Conservation (phyloP, 768 basidiomycete species). For the Boletus reticulatus region DNA sequence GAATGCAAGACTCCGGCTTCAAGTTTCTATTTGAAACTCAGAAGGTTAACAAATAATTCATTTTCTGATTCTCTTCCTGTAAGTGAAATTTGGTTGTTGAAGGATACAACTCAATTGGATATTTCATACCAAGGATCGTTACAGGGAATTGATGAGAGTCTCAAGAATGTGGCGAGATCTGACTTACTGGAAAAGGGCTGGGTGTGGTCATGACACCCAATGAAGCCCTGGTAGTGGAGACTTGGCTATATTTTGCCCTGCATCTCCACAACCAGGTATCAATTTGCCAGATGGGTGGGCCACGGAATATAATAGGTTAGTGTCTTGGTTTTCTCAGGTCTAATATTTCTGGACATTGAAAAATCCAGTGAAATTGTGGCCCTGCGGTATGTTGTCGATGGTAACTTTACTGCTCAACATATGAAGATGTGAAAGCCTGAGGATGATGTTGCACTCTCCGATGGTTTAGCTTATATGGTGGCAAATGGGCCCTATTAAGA, state of each 20-base stretch:
- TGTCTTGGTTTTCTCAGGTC: too few relatives aligned
- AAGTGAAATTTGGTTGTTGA: neutral
- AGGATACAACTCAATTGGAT: neutral
- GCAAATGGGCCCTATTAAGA: neutral
- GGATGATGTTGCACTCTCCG: neutral
- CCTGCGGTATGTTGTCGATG: neutral
- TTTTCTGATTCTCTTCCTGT: neutral
- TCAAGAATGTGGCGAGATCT: neutral
- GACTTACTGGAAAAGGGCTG: neutral
- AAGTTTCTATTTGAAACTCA: neutral
- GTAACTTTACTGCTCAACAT: neutral
- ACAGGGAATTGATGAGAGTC: neutral
- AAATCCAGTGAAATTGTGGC: neutral
- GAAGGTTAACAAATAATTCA: neutral
- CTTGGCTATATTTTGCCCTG: neutral
- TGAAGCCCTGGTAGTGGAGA: neutral
- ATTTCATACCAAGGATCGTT: neutral
- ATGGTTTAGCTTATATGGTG: neutral
- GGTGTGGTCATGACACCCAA: neutral
- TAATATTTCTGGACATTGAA: too few relatives aligned
- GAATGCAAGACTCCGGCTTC: conserved; percentile 10
- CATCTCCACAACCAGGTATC: too few relatives aligned
- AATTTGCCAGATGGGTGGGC: too few relatives aligned
- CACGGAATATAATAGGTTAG: too few relatives aligned
- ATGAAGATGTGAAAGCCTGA: neutral